Conservation (phyloP, 768 basidiomycete genomes). For the Podaxis carcinomalis region DNA sequence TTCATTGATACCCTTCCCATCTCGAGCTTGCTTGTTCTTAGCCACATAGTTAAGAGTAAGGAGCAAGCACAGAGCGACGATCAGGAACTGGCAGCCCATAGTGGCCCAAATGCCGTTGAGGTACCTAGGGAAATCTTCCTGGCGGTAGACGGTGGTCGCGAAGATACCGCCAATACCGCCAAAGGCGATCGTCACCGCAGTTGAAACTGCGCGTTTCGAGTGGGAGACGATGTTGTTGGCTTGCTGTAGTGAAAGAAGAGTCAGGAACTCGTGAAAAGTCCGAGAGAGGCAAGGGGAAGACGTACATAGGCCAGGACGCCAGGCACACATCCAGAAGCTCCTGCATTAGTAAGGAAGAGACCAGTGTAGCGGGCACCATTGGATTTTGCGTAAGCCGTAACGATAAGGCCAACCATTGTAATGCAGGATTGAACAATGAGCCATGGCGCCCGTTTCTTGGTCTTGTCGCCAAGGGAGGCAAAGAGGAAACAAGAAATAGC, state of each 20-base stretch:
- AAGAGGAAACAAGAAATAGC: conserved; percentile 31
- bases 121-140: conserved; percentile 30
- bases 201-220: conserved; percentile 35
- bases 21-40: conserved; percentile 26
- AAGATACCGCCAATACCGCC: conserved; percentile 37
- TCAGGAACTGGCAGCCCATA: conserved; percentile 29
- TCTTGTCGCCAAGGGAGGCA: conserved; percentile 34
- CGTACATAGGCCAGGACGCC: conserved; percentile 35
- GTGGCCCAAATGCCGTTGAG: conserved; percentile 31
- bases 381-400: conserved; percentile 25
- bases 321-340: conserved; percentile 31
- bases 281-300: not conserved
- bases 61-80: conserved; percentile 23
- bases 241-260: conserved; percentile 19
- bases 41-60: conserved; percentile 25
- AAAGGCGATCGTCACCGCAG: conserved; percentile 29
- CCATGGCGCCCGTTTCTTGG: conserved; percentile 28
- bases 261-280: not conserved
- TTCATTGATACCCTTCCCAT: conserved; percentile 29
- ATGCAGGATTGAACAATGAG: conserved; percentile 28
- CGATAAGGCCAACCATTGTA: conserved; percentile 26
- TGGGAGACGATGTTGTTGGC: conserved; percentile 33
- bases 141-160: conserved; percentile 31
- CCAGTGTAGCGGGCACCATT: conserved; percentile 31
- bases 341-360: conserved; percentile 30